phyloP scores from a whole-genome alignment of 2,329 filamentous ascomycete species.

The Cordyceps militaris region DNA sequence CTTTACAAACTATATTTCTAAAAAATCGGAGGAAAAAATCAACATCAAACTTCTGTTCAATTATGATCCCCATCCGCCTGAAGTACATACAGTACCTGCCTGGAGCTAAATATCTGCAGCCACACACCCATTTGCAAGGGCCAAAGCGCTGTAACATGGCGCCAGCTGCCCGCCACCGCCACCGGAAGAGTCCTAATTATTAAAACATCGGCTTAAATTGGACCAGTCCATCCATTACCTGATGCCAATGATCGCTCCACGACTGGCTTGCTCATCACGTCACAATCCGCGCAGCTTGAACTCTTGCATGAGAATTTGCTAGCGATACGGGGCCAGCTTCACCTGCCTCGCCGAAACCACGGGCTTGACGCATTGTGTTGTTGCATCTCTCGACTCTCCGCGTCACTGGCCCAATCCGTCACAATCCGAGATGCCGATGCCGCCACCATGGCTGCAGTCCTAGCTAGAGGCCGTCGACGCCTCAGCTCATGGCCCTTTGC shows the following conservation, averaged over 20 bases:
- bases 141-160: constrained; percentile 1
- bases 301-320: constrained; percentile 1
- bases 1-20: background rate
- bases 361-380: background rate
- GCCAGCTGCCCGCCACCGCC: background rate
- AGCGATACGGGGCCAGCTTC: background rate
- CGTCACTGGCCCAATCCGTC: background rate
- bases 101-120: background rate
- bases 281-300: background rate
- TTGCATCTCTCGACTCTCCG: background rate
- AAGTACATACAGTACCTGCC: no score
- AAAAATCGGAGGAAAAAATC: no score
- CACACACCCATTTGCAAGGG: background rate
- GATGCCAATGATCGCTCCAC: background rate
- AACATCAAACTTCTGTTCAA: no score
- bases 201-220: background rate
- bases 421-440: background rate
- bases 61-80: no score
- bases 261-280: constrained; percentile 1
- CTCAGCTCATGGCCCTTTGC: constrained; percentile 35
- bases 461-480: constrained; percentile 29
- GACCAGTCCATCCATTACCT: background rate
- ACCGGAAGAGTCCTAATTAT: background rate
- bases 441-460: constrained; percentile 26
- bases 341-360: background rate